Conservation (phyloP, 345 rosid species). For the Acer campestre region DNA sequence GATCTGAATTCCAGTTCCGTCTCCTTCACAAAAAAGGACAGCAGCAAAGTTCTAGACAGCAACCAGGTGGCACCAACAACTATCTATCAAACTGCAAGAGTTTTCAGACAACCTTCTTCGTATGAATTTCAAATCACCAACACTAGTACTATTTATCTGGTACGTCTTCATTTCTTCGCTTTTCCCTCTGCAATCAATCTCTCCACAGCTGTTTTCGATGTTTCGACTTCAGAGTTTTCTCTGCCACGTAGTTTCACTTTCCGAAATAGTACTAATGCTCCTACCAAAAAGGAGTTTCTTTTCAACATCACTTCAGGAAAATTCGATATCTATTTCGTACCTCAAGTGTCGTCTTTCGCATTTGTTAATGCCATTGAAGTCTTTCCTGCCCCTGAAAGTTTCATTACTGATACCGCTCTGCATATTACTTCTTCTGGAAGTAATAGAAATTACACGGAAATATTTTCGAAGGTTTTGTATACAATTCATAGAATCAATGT, state of each 20-base stretch:
- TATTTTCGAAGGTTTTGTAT: constrained; percentile 32
- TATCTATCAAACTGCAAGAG: constrained; percentile 53
- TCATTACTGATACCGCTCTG: constrained; percentile 18
- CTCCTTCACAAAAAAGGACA: constrained; percentile 14
- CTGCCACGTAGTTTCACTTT: constrained; percentile 33
- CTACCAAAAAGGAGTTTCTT: constrained; percentile 46
- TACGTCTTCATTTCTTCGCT: constrained; percentile 51
- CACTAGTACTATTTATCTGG: constrained; percentile 31
- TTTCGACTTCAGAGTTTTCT: constrained; percentile 36
- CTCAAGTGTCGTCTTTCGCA: constrained; percentile 45
- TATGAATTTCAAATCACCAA: constrained; percentile 35
- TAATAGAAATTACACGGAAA: neutral
- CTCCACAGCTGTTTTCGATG: constrained; percentile 37
- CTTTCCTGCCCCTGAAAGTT: constrained; percentile 40
- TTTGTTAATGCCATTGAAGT: constrained; percentile 70
- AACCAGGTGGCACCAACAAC: neutral
- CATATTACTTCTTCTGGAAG: constrained; percentile 4
- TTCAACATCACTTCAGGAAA: constrained; percentile 22
- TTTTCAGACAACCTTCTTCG: constrained; percentile 33
- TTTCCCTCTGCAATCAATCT: constrained; percentile 27
- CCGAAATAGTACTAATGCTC: constrained; percentile 13
- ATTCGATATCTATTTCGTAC: constrained; percentile 40
- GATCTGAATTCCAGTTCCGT: constrained; percentile 32
- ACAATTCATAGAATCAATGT: constrained; percentile 44
- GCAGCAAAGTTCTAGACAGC: constrained; percentile 6